phyloP scores from a whole-genome alignment of 2,329 filamentous ascomycete species.

The Lachnellula hyalina region DNA sequence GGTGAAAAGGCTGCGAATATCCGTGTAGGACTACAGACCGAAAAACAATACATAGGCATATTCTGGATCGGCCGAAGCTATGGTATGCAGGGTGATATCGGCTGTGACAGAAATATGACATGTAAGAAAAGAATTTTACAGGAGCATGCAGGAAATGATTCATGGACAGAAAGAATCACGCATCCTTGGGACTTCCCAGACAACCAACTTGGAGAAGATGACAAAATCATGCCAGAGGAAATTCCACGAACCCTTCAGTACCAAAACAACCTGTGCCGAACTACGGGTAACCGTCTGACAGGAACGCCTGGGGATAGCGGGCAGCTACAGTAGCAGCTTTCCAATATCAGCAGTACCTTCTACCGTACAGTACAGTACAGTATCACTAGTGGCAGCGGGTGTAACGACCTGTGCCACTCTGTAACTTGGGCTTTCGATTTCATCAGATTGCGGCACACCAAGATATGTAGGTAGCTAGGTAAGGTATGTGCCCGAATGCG shows the following conservation, averaged over 20 bases:
- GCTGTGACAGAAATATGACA: background rate
- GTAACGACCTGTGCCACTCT: background rate
- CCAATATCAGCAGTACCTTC: background rate
- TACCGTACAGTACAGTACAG: background rate
- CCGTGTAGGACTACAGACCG: conserved; percentile 11
- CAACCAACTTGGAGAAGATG: background rate
- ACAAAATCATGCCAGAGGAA: background rate
- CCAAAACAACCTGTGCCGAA: background rate
- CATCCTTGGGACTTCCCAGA: background rate
- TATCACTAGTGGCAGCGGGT: background rate
- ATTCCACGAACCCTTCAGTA: background rate
- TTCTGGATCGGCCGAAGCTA: background rate
- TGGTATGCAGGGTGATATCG: background rate
- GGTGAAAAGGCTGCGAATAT: conserved; percentile 4
- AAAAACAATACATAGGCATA: background rate
- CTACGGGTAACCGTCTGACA: background rate
- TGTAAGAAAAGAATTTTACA: conserved; percentile 1
- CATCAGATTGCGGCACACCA: background rate
- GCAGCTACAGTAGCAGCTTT: background rate
- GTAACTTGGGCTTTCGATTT: background rate
- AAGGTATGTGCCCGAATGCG: background rate
- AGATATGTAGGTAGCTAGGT: background rate
- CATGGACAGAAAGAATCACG: background rate
- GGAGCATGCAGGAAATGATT: background rate
- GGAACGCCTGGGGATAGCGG: background rate